Conservation (phyloP, 139 green algal genomes). For the Chlamydomonas schloesseri region DNA sequence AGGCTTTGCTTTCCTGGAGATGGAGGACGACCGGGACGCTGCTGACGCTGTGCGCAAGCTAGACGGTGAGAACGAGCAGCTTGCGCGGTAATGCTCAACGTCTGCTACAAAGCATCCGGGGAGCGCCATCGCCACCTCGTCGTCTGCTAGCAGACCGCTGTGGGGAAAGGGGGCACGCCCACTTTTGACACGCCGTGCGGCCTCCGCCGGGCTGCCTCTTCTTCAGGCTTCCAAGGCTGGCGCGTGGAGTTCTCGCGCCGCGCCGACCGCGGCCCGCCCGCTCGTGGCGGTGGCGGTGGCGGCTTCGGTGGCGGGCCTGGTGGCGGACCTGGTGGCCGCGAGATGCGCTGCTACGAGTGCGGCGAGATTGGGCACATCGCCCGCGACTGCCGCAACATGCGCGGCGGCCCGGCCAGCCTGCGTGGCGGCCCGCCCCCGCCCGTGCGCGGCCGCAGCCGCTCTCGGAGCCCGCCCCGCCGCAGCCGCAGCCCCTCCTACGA, state of each 20-base stretch:
- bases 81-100: too few species aligned
- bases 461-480: conserved; percentile 18
- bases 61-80: conserved; percentile 54
- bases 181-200: too few species aligned
- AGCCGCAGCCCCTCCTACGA: conserved; percentile 42
- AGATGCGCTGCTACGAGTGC: conserved; percentile 47
- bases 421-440: background rate
- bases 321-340: conserved; percentile 11
- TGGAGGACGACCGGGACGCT: conserved; percentile 60
- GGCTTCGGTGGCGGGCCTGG: background rate
- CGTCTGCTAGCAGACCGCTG: too few species aligned
- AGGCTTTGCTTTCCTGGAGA: conserved; percentile 44
- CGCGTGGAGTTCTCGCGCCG: conserved; percentile 46
- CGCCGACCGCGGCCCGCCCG: conserved; percentile 4
- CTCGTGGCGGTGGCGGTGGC: background rate
- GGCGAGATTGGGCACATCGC: conserved; percentile 43
- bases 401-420: background rate
- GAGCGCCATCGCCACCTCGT: too few species aligned
- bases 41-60: conserved; percentile 64
- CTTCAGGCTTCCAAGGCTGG: conserved; percentile 49
- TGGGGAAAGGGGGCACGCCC: too few species aligned
- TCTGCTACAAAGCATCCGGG: too few species aligned
- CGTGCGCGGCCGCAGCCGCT: conserved; percentile 16
- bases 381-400: conserved; percentile 42
- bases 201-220: too few species aligned